Evolutionary conservation across 352 stramenopile species (phyloP).

Genomic region (Globisporangium sylvaticum): DNA sequence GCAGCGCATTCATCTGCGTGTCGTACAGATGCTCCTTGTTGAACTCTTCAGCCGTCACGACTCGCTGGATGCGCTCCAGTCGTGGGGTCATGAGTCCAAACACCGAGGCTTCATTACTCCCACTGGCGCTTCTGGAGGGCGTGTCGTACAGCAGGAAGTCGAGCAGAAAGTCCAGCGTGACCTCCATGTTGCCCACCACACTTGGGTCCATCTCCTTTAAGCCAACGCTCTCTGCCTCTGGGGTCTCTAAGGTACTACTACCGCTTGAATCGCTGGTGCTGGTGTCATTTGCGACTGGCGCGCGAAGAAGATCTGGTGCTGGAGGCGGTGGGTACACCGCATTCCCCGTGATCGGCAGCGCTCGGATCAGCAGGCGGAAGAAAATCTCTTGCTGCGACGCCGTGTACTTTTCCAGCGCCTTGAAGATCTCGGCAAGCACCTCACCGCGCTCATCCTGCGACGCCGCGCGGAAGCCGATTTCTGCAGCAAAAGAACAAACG

Average conservation of each 20-base stretch:
- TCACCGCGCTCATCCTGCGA: constrained; percentile 35
- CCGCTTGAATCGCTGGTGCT: background rate
- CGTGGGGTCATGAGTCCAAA: constrained; percentile 48
- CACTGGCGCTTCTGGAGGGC: constrained; percentile 11
- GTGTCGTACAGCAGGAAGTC: constrained; percentile 61
- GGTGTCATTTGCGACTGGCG: background rate
- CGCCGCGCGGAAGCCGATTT: constrained; percentile 59
- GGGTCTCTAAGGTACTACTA: background rate
- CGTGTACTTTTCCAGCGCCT: constrained; percentile 28
- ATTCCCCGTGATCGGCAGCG: constrained; percentile 34
- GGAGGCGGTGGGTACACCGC: constrained; percentile 15
- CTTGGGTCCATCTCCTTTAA: constrained; percentile 9
- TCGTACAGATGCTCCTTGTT: constrained; percentile 53
- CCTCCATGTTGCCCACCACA: constrained; percentile 27
- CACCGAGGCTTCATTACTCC: constrained; percentile 8
- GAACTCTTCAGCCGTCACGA: constrained; percentile 34
- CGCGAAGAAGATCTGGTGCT: constrained; percentile 9
- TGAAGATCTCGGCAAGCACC: constrained; percentile 34
- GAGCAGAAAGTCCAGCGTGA: constrained; percentile 67
- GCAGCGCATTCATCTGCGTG: constrained; percentile 48
- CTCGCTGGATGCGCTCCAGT: constrained; percentile 44
- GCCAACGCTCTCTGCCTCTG: background rate
- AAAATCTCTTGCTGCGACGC: constrained; percentile 54
- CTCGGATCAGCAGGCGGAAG: constrained; percentile 55
- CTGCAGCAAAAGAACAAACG: constrained; percentile 18